Conservation (phyloP, 2,329 filamentous ascomycete genomes). For the Talaromyces sp. region DNA sequence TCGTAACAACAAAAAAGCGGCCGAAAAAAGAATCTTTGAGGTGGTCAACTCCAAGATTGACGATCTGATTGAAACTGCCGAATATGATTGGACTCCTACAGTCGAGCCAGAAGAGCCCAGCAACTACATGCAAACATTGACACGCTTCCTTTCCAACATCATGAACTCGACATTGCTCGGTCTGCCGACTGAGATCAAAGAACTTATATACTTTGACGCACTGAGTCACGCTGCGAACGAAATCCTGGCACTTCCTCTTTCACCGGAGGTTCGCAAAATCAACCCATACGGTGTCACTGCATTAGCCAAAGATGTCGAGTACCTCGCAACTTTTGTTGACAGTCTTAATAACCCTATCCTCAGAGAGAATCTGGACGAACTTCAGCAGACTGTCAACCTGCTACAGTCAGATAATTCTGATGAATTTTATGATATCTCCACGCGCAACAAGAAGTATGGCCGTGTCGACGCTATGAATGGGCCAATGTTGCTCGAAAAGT, state of each 20-base stretch:
- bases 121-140: slow-evolving; percentile 94
- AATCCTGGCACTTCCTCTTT: slow-evolving; percentile 76
- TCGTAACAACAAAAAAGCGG: slow-evolving; percentile 84
- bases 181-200: slow-evolving; percentile 92
- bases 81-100: slow-evolving; percentile 81
- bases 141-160: slow-evolving; percentile 87
- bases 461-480: slow-evolving; percentile 90
- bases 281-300: slow-evolving; percentile 80
- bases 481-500: slow-evolving; percentile 88
- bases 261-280: slow-evolving; percentile 76
- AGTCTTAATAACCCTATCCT: slow-evolving; percentile 85
- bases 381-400: slow-evolving; percentile 86
- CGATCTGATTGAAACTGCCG: slow-evolving; percentile 91
- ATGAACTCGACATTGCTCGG: slow-evolving; percentile 93
- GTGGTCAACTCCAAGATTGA: slow-evolving; percentile 98
- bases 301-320: slow-evolving; percentile 76
- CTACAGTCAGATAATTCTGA: slow-evolving; percentile 87
- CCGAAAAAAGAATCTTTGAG: slow-evolving; percentile 97
- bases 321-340: slow-evolving; percentile 81
- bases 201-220: slow-evolving; percentile 96
- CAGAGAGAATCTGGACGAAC: slow-evolving; percentile 82
- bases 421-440: slow-evolving; percentile 91
- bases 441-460: slow-evolving; percentile 87
- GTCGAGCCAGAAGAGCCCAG: slow-evolving; percentile 69
- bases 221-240: slow-evolving; percentile 84